Evolutionary conservation across 2,329 filamentous ascomycete genomes (phyloP), one percentile per base, ranked within the genome.

Genomic region (Colletotrichum cordylinicola): DNA sequence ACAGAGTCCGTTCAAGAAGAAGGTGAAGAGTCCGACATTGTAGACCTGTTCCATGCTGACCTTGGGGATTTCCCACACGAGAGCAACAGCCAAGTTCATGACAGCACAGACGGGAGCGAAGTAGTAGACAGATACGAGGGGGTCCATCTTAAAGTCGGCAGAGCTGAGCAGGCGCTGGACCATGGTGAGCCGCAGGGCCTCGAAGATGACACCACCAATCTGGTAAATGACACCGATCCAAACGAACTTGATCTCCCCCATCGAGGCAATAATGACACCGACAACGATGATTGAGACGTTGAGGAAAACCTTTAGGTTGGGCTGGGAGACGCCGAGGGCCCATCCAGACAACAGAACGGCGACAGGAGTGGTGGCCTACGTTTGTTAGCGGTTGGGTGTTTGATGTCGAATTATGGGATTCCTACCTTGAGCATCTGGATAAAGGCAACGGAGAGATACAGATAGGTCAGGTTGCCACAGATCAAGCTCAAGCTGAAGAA

Each of bases 391-490:
- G 8, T 37, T 68, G 21, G n/a, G 6, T 35, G 6, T 18, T 29
- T 12, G 10, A 16, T n/a, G 27, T 37, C 6, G 15, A 4, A 8
- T 18, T 2, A 10, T 67, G 10, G 9, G n/a, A 48, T 68, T 31
- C 80, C 35, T 78, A 95, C 94, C 94, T 98, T 98, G 85, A 98
- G 93, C 96, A 98, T 98, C 90, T 98, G 96, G 82, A 98, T 98
- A 86, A 98, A 98, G 76, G 96, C 94, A 75, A 98, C 96, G 79
- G 94, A 97, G 77, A 98, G 92, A 86, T 98, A 98, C 71, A 98
- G 91, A 84, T 98, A 98, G 80, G 96, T 96, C 86, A 98, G 87
- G 88, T 98, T 98, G 83, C 96, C 96, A 86, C 96, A 98, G 84
- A 98, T 98, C 88, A 98, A 91, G 86, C 94, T 97, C 88, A 98